phyloP scores from a whole-genome alignment of 2,329 filamentous ascomycete species.

The Metarhizium guizhouense region DNA sequence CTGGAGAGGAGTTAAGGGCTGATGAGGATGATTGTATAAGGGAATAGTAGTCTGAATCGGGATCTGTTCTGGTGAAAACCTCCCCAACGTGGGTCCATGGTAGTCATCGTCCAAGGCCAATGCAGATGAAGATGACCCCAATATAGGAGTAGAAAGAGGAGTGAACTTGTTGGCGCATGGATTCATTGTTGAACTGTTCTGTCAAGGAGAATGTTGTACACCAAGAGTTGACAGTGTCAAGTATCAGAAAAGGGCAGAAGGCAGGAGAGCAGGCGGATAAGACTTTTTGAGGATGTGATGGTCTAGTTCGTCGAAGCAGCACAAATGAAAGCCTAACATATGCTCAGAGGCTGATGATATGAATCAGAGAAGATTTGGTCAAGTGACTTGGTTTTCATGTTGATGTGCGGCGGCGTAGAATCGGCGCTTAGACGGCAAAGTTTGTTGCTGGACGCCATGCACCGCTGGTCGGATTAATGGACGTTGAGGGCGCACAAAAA shows the following conservation, averaged over 20 bases:
- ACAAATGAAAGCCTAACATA: background rate
- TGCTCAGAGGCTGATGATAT: background rate
- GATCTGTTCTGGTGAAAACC: background rate
- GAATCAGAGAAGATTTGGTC: background rate
- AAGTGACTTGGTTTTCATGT: background rate
- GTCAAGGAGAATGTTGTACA: background rate
- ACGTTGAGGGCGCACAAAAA: background rate
- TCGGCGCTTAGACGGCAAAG: background rate
- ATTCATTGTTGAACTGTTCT: constrained; percentile 3
- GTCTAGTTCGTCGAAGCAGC: background rate
- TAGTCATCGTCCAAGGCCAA: background rate
- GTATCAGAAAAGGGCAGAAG: background rate
- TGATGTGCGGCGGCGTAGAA: background rate
- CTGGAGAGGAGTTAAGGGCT: background rate
- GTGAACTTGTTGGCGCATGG: constrained; percentile 5
- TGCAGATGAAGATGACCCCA: constrained; percentile 1
- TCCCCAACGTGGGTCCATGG: background rate
- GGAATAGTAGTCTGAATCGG: background rate
- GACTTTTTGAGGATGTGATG: background rate
- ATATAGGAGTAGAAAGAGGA: constrained; percentile 1
- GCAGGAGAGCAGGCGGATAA: background rate
- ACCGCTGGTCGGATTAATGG: background rate
- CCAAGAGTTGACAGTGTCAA: background rate
- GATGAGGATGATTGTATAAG: background rate
- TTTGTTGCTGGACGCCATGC: background rate